phyloP scores from a whole-genome alignment of 768 basidiomycete genomes.

The Cyclocybe aegerita region DNA sequence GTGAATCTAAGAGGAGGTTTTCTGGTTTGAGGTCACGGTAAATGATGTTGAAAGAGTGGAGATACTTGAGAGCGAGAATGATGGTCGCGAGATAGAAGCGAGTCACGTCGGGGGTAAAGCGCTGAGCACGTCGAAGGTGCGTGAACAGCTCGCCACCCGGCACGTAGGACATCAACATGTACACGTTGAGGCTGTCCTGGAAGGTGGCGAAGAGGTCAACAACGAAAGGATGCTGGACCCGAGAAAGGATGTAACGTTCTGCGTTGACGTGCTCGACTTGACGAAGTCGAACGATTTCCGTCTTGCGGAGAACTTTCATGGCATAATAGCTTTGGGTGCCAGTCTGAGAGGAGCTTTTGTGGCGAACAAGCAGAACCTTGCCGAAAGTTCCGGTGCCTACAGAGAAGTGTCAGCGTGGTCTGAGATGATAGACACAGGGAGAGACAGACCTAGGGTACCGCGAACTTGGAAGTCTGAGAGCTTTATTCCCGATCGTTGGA shows the following conservation, averaged over 20 bases:
- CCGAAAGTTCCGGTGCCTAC: slow-evolving; percentile 96
- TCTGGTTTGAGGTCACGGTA: slow-evolving; percentile 99
- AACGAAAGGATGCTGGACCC: slow-evolving; percentile 91
- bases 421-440: slow-evolving; percentile 2
- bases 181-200: slow-evolving; percentile 95
- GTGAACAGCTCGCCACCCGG: slow-evolving; percentile 98
- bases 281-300: slow-evolving; percentile 82
- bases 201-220: slow-evolving; percentile 96
- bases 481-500: slow-evolving; percentile 58
- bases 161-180: slow-evolving; percentile 96
- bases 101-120: slow-evolving; percentile 96
- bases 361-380: slow-evolving; percentile 86
- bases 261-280: slow-evolving; percentile 99
- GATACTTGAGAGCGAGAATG: slow-evolving; percentile 89
- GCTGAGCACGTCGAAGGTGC: slow-evolving; percentile 88
- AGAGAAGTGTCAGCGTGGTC: slow-evolving; percentile 1
- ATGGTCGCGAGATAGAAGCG: slow-evolving; percentile 97
- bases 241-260: slow-evolving; percentile 90
- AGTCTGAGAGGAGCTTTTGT: slow-evolving; percentile 49
- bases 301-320: slow-evolving; percentile 87
- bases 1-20: slow-evolving; percentile 92
- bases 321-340: slow-evolving; percentile 70
- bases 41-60: slow-evolving; percentile 96
- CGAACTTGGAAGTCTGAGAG: slow-evolving; percentile 81
- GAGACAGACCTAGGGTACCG: slow-evolving; percentile 65